Percentiles rank a stretch among this genome's conserved stretches.
Evolutionary conservation across 306 rosid species (phyloP).

Genomic region (Casuarina equisetifolia): DNA sequence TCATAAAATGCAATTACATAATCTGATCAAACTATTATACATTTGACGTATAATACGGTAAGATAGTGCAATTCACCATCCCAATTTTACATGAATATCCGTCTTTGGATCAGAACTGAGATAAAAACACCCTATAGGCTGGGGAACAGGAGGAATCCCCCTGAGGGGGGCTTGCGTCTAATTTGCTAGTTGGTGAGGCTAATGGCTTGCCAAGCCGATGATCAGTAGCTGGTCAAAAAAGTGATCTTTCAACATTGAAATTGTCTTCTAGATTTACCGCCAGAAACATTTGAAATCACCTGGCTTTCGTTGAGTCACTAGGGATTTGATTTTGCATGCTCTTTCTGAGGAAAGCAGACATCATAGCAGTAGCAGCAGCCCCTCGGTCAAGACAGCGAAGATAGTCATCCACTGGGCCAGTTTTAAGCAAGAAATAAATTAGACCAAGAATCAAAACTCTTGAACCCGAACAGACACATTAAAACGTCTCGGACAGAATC

Average conservation of each 20-base stretch:
- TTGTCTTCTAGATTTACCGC: conserved; percentile 3
- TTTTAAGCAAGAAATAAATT: conserved; percentile 24
- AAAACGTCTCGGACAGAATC: neutral
- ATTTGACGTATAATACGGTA: no score
- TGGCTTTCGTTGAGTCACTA: conserved; percentile 38
- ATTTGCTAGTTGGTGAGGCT: no score
- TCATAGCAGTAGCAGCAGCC: conserved; percentile 61
- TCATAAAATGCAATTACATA: no score
- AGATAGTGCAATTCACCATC: no score
- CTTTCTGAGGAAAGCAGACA: conserved; percentile 78
- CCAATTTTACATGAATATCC: no score
- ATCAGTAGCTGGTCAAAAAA: no score
- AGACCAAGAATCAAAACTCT: neutral
- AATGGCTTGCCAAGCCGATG: no score
- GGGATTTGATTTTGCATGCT: conserved; percentile 56
- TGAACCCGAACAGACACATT: neutral
- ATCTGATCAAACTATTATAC: no score
- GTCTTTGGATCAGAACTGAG: no score
- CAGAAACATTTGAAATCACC: conserved; percentile 26
- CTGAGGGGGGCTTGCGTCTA: no score
- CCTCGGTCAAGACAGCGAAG: conserved; percentile 87
- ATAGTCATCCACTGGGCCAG: conserved; percentile 71
- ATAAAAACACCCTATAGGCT: no score
- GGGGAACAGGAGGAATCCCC: no score
- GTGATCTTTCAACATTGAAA: neutral